Percentiles rank a stretch among this genome's conserved stretches.
phyloP scores from a whole-genome alignment of 192 early-diverging fungal genomes.

The Coemansia sp. region DNA sequence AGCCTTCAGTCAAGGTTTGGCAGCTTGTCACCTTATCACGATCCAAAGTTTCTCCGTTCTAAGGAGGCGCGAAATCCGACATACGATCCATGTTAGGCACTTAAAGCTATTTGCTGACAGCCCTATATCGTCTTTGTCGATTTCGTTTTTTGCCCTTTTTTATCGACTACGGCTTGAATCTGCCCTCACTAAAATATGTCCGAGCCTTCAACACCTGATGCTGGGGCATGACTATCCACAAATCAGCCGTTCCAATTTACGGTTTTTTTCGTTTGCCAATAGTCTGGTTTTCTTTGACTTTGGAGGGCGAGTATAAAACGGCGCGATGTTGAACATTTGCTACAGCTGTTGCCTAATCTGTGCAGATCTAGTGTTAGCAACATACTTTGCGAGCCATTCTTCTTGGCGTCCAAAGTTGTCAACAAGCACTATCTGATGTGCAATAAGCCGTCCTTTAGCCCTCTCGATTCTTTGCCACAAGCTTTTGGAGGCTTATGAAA shows the following conservation, averaged over 20 bases:
- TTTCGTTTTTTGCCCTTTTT: slow-evolving; percentile 1
- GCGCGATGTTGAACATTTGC: neutral
- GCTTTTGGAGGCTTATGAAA: neutral
- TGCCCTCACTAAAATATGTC: neutral
- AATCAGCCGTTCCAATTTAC: too few species aligned
- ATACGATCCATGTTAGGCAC: neutral
- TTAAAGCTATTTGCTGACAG: slow-evolving; percentile 11
- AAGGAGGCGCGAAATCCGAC: neutral
- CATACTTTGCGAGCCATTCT: neutral
- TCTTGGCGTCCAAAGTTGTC: neutral
- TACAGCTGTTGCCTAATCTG: neutral
- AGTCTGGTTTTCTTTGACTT: neutral
- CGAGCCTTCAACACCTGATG: neutral
- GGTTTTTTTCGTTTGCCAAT: neutral
- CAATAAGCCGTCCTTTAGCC: neutral
- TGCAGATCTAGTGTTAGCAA: neutral
- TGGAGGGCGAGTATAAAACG: neutral
- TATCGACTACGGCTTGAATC: neutral
- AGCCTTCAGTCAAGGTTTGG: neutral
- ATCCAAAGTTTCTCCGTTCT: slow-evolving; percentile 17
- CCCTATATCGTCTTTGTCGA: slow-evolving; percentile 7
- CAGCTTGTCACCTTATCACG: neutral
- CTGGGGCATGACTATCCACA: neutral
- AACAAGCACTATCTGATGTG: neutral
- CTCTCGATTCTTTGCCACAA: too few species aligned